Conservation (phyloP, 2,329 filamentous ascomycete genomes). For the Pseudogymnoascus sp. region DNA sequence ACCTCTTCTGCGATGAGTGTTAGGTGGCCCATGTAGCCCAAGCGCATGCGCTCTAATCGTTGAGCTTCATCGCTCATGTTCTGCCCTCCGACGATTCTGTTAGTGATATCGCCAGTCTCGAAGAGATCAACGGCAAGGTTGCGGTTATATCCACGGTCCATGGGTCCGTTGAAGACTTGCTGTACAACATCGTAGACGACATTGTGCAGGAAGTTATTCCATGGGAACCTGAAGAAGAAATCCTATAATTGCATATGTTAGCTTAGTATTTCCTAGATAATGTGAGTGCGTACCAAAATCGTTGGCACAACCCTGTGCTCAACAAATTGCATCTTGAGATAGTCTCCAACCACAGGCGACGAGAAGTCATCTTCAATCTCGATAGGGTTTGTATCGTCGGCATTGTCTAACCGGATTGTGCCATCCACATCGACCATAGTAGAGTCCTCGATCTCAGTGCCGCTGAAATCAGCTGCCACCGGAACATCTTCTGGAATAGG, state of each 20-base stretch:
- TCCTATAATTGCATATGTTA: slow-evolving; percentile 46
- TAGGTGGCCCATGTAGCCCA: slow-evolving; percentile 97
- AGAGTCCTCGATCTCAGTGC: slow-evolving; percentile 3
- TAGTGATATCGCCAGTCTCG: slow-evolving; percentile 80
- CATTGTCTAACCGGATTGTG: background rate
- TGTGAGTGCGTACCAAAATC: slow-evolving; percentile 64
- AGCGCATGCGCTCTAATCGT: slow-evolving; percentile 73
- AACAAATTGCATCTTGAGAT: slow-evolving; percentile 92
- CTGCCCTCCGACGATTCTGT: slow-evolving; percentile 87
- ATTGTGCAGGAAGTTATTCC: slow-evolving; percentile 99
- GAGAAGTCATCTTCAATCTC: slow-evolving; percentile 14
- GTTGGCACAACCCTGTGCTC: slow-evolving; percentile 90
- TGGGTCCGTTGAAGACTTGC: slow-evolving; percentile 96
- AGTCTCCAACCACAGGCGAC: slow-evolving; percentile 80
- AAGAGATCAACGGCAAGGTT: slow-evolving; percentile 88
- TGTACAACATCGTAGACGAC: slow-evolving; percentile 98
- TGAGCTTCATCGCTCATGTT: slow-evolving; percentile 80
- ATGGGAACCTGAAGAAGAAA: slow-evolving; percentile 97
- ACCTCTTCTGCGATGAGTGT: slow-evolving; percentile 97
- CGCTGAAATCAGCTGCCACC: slow-evolving; percentile 24
- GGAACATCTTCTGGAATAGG: slow-evolving; percentile 22
- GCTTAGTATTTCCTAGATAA: slow-evolving; percentile 10
- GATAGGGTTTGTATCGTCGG: background rate
- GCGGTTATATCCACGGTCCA: slow-evolving; percentile 92
- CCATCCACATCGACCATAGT: background rate